Base-by-base conservation (phyloP, 495 filamentous ascomycete genomes). In the Amorphotheca resinae region DNA sequence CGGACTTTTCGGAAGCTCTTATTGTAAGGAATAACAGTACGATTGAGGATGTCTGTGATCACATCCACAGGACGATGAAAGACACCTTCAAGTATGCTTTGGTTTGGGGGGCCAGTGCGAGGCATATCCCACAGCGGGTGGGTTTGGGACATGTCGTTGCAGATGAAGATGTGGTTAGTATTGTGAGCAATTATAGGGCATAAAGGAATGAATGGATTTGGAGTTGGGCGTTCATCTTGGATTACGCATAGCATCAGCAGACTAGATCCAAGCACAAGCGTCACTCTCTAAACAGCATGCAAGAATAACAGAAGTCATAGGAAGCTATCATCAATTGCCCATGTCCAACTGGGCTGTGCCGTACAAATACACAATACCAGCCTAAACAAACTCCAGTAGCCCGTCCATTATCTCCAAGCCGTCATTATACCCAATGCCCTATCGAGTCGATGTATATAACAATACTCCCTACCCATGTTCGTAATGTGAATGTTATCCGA, bases 1-100 rank as follows among this genome's bases (percentile, higher is more conserved):
- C 93, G 1, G 79, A 91, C 55, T 96, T 96, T 64, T 71, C 61
- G 47, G 89, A 99, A 63, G 93, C 93, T 0, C 64, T 99, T 50
- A 99, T 99, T 53, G 91, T 96, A 30, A 75, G 93, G 25, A 76
- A 65, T 51, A 82, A 84, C 48, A 84, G 84, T 35, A 82, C 80
- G 3, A 91, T 99, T 55, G 93, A 95, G 64, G 91, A 99, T 59
- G 93, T 96, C 0, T 99, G 93, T 61, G 88, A 99, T 58, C 79
- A 86, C 53, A 80, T 99, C 41, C 93, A 99, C 65, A 73, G 93
- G 25, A 87, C 81, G 21, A 65, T 99, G 45, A 96, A 95, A 72
- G 93, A 99, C 34, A 94, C 86, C 2, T 99, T 96, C 68, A 99
- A 96, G 66, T 96, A 95, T 66, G 93, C 93, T 1, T 61, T 96